These are phyloP conservation scores for Tetrahymena malaccensis DNA, from an alignment of 73 alveolate genomes.

Conservation along the genomic window DNA sequence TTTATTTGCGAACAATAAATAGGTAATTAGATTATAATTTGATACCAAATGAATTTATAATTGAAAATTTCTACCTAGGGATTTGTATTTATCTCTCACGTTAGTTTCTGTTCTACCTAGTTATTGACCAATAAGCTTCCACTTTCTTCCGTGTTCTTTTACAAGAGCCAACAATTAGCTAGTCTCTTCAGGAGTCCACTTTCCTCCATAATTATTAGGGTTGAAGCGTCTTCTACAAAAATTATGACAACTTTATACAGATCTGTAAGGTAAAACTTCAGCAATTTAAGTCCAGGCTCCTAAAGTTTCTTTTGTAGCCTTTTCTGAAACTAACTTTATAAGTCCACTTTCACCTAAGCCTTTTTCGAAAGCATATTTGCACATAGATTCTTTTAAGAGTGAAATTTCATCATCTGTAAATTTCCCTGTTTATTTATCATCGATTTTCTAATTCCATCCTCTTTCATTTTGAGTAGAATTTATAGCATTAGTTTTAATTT, in stretches of 20 bases:
- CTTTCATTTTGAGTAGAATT: not conserved
- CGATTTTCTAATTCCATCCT: slow-evolving; percentile 22
- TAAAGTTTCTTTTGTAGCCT: slow-evolving; percentile 37
- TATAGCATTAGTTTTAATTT: not conserved
- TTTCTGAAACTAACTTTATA: slow-evolving; percentile 49
- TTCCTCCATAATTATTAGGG: slow-evolving; percentile 69
- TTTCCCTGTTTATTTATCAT: slow-evolving; percentile 50
- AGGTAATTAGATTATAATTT: not conserved
- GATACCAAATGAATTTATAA: not conserved
- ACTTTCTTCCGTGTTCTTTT: slow-evolving; percentile 67
- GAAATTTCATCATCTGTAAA: slow-evolving; percentile 63
- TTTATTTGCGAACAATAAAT: not conserved
- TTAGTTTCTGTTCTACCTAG: slow-evolving; percentile 63
- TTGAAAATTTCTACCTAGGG: slow-evolving; percentile 40
- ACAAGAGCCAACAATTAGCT: slow-evolving; percentile 49
- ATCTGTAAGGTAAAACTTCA: slow-evolving; percentile 60
- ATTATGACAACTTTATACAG: slow-evolving; percentile 63
- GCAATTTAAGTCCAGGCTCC: slow-evolving; percentile 64
- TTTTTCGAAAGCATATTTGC: slow-evolving; percentile 49
- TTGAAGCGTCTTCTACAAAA: slow-evolving; percentile 58
- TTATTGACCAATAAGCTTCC: slow-evolving; percentile 55
- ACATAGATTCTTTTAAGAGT: slow-evolving; percentile 46
- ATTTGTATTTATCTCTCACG: slow-evolving; percentile 65
- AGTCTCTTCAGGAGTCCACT: slow-evolving; percentile 64
- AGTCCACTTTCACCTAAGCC: slow-evolving; percentile 44